Evolutionary conservation across 1,139 yeast species (phyloP).

Genomic region (Yamadazyma blattariae): DNA sequence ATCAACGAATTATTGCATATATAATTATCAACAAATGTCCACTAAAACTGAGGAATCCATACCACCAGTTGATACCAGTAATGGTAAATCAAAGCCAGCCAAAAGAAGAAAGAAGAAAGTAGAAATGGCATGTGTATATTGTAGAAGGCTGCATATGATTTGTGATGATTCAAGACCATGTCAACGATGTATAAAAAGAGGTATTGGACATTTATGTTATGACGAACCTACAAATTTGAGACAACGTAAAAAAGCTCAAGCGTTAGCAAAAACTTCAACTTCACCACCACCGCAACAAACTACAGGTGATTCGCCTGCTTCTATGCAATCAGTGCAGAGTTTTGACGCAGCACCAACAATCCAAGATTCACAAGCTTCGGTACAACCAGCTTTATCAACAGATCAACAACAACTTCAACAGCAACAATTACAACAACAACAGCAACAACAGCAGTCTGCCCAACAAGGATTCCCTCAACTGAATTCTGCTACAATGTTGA

Average conservation of each 20-base stretch:
- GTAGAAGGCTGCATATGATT: constrained; percentile 92
- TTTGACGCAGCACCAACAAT: too few species aligned
- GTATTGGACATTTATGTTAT: constrained; percentile 85
- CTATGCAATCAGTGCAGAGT: too few species aligned
- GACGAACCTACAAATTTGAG: constrained; percentile 62
- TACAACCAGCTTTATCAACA: background rate
- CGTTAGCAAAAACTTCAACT: constrained; percentile 12
- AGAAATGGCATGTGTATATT: constrained; percentile 80
- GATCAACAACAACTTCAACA: background rate
- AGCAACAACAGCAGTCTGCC: constrained; percentile 3
- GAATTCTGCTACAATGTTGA: constrained; percentile 8
- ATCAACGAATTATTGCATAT: too few species aligned
- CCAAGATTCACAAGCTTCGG: background rate
- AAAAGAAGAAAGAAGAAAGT: constrained; percentile 53
- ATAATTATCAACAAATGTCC: too few species aligned
- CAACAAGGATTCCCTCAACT: too few species aligned
- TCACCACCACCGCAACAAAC: constrained; percentile 4
- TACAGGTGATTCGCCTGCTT: constrained; percentile 1
- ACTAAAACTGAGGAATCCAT: constrained; percentile 1
- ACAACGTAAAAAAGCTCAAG: constrained; percentile 40
- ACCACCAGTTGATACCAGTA: constrained; percentile 40
- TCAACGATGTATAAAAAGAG: constrained; percentile 79
- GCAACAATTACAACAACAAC: background rate
- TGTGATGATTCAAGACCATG: constrained; percentile 90
- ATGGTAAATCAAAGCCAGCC: constrained; percentile 2